phyloP scores from a whole-genome alignment of 2,329 filamentous ascomycete genomes.

The Karstenula rhodostoma region DNA sequence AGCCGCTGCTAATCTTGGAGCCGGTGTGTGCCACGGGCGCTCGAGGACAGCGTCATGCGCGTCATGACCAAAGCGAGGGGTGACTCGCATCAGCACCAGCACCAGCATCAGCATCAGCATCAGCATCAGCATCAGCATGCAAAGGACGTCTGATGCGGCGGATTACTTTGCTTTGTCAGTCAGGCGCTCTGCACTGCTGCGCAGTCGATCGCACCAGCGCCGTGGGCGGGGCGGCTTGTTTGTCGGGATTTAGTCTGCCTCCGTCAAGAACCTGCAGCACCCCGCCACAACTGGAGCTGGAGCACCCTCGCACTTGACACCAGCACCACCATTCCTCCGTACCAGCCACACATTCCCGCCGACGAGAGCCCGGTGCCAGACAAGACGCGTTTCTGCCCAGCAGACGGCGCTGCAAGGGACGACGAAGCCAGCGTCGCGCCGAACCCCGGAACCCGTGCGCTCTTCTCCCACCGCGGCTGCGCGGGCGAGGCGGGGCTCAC shows the following conservation, averaged over 20 bases:
- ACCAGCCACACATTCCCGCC: slow-evolving; percentile 1
- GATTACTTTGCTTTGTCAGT: slow-evolving; percentile 8
- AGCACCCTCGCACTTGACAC: slow-evolving; percentile 19
- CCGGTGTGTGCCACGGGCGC: neutral
- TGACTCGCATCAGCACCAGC: neutral
- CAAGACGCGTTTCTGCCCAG: slow-evolving; percentile 6
- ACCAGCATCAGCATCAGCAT: no score
- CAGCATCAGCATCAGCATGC: no score
- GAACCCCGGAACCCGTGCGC: slow-evolving; percentile 13
- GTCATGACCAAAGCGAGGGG: slow-evolving; percentile 2
- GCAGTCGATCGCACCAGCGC: slow-evolving; percentile 1
- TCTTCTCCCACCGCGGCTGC: slow-evolving; percentile 1
- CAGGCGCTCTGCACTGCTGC: slow-evolving; percentile 4
- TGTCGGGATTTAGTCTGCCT: slow-evolving; percentile 6
- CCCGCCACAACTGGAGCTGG: slow-evolving; percentile 23
- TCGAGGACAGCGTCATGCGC: slow-evolving; percentile 14
- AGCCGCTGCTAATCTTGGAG: neutral
- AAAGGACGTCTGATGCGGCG: neutral
- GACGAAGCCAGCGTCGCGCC: neutral
- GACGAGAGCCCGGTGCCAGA: neutral
- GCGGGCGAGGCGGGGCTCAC: slow-evolving; percentile 13
- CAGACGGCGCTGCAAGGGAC: neutral
- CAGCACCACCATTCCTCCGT: slow-evolving; percentile 2
- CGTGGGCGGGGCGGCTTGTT: neutral
- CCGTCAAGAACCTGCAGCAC: slow-evolving; percentile 13